Evolutionary conservation across 2,329 filamentous ascomycete species (phyloP), one percentile per base, ranked within the genome.

Genomic region (Apiospora aurea): DNA sequence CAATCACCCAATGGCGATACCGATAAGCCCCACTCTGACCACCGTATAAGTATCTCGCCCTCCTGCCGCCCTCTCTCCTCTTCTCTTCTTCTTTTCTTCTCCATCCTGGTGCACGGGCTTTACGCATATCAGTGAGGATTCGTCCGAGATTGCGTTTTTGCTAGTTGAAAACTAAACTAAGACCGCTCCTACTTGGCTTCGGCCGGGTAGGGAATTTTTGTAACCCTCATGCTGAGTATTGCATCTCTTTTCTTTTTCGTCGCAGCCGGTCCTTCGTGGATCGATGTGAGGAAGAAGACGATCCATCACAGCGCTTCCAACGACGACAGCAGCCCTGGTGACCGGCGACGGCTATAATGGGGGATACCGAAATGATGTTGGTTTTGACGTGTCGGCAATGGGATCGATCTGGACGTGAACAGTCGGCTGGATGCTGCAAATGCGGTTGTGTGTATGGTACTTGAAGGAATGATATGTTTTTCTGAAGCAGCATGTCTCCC

Each of bases 121-220:
- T 92, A 93, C 89, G 91, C 89, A 89, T 91, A 90, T 89, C 91
- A 92, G 91, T 94, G 92, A 94, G 90, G 92, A 94, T 91, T 91
- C 89, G 91, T 94, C 93, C 90, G 93, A 94, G 91, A 90, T 89
- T 88, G 89, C 89, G 88, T 94, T 94, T 93, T 94, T 94, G 92
- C 92, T 94, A 93, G 91, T 93, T 94, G 92, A 93, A 93, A 93
- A 93, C 92, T 93, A 93, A 87, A 87, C 87, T 87, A 89, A 93
- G 92, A 94, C 92, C 87, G 87, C 92, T 95, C 87, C 86, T 87
- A 84, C 79, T 88, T 89, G 90, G 91, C 88, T 89, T 87, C 86
- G 85, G 88, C 87, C 88, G 88, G 89, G 85, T 85, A 88, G 87
- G 92, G 92, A 94, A 94, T 94, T 92, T 94, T 94, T 94, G 92